Percentiles rank a stretch among this genome's conserved stretches.
phyloP scores from a whole-genome alignment of 116 monocot species.

The Iris pallida region DNA sequence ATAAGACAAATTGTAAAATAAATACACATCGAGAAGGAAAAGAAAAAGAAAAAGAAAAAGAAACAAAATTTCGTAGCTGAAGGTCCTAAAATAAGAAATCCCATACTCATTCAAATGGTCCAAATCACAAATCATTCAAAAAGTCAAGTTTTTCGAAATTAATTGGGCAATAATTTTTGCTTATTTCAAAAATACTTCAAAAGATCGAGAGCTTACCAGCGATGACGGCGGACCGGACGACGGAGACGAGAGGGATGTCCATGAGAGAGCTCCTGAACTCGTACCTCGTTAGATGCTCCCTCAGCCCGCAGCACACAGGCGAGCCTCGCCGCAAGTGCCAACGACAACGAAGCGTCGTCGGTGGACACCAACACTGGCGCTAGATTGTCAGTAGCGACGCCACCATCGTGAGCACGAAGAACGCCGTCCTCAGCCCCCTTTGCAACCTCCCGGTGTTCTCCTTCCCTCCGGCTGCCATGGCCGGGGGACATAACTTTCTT shows the following conservation, averaged over 20 bases:
- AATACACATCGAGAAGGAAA: too few relatives aligned
- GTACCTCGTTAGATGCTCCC: constrained; percentile 42
- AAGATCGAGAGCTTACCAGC: constrained; percentile 32
- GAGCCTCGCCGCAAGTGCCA: constrained; percentile 43
- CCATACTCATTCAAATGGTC: not conserved
- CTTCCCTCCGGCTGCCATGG: constrained; percentile 40
- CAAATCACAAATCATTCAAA: not conserved
- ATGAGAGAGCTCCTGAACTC: constrained; percentile 59
- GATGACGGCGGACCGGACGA: constrained; percentile 59
- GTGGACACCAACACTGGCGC: constrained; percentile 67
- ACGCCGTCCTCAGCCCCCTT: constrained; percentile 48
- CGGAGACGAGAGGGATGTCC: constrained; percentile 70
- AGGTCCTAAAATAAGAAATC: not conserved
- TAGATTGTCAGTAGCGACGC: constrained; percentile 61
- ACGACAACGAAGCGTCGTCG: constrained; percentile 45
- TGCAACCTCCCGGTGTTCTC: constrained; percentile 44
- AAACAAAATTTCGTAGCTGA: not conserved
- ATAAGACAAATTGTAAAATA: too few relatives aligned
- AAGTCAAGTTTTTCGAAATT: not conserved
- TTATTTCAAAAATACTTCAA: not conserved
- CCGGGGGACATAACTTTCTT: not conserved
- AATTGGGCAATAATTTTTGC: not conserved
- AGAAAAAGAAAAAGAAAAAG: not conserved
- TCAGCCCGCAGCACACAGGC: constrained; percentile 46
- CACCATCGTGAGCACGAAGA: constrained; percentile 74